These are phyloP conservation scores for Dendrobium catenatum DNA, from an alignment of 106 monocot genomes.

Conservation along the genomic window DNA sequence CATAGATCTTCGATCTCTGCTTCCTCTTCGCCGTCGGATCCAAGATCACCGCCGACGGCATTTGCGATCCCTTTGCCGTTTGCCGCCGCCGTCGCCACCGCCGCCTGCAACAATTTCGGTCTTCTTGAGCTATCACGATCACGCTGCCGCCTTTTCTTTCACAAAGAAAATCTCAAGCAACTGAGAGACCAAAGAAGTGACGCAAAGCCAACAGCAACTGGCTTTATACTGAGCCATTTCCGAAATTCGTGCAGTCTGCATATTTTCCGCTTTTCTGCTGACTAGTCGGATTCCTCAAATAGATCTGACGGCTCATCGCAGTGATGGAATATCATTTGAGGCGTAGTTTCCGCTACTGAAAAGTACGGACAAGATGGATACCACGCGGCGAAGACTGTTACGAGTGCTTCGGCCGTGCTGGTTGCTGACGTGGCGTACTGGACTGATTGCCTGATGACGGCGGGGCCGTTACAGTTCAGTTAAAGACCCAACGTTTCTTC, in stretches of 20 bases:
- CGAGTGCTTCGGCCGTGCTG: no score
- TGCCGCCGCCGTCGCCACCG: constrained; percentile 1
- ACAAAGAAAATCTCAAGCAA: not conserved
- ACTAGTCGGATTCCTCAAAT: not conserved
- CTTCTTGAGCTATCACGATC: constrained; percentile 2
- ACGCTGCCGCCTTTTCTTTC: not conserved
- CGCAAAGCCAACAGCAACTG: not conserved
- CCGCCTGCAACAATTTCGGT: not conserved
- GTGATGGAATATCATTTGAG: not conserved
- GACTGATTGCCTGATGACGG: not conserved
- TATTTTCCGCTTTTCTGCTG: not conserved
- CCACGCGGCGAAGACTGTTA: not conserved
- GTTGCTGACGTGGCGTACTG: not conserved
- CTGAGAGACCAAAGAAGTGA: constrained; percentile 1
- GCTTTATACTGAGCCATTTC: not conserved
- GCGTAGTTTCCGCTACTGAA: not conserved
- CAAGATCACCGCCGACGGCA: constrained; percentile 16
- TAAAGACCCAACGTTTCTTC: not conserved
- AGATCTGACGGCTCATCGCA: not conserved
- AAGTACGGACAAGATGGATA: not conserved
- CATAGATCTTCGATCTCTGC: constrained; percentile 33
- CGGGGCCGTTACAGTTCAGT: constrained; percentile 6
- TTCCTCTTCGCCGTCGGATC: constrained; percentile 14
- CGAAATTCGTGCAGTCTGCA: not conserved
- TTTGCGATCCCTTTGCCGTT: not conserved